phyloP scores from a whole-genome alignment of 2,329 filamentous ascomycete species.

The Aspergillus niger region DNA sequence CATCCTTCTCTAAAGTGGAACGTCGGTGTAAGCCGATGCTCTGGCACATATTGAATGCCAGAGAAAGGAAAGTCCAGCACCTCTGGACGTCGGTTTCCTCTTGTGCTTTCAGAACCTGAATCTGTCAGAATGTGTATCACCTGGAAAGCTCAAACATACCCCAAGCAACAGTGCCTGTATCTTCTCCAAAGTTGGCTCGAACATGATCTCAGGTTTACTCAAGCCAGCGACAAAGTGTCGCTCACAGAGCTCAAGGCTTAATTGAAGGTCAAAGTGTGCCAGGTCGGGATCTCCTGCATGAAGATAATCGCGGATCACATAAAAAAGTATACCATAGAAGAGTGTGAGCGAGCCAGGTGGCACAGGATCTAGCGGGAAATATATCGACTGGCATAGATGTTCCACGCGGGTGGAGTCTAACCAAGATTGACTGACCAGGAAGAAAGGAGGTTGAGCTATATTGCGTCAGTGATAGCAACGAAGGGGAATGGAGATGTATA shows the following conservation, averaged over 20 bases:
- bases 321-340: constrained; percentile 28
- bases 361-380: constrained; percentile 26
- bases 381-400: constrained; percentile 26
- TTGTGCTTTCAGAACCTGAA: constrained; percentile 28
- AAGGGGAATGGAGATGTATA: background rate
- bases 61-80: constrained; percentile 28
- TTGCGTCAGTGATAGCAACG: background rate
- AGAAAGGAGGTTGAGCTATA: constrained; percentile 29
- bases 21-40: constrained; percentile 24
- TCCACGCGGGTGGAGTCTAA: constrained; percentile 23
- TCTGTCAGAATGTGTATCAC: background rate
- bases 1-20: constrained; percentile 19
- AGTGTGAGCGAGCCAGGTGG: constrained; percentile 24
- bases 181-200: constrained; percentile 27
- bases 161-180: constrained; percentile 26
- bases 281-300: constrained; percentile 24
- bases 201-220: constrained; percentile 23
- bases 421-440: constrained; percentile 30
- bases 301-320: constrained; percentile 29
- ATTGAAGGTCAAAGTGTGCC: constrained; percentile 17
- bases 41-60: constrained; percentile 30
- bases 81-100: constrained; percentile 30
- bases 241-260: constrained; percentile 21
- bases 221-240: constrained; percentile 19
- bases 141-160: constrained; percentile 9